A percentile compares a stretch with the other conserved stretches of the same genome.
phyloP scores from a whole-genome alignment of 2,329 filamentous ascomycete genomes.

The Pseudogymnoascus sp. region DNA sequence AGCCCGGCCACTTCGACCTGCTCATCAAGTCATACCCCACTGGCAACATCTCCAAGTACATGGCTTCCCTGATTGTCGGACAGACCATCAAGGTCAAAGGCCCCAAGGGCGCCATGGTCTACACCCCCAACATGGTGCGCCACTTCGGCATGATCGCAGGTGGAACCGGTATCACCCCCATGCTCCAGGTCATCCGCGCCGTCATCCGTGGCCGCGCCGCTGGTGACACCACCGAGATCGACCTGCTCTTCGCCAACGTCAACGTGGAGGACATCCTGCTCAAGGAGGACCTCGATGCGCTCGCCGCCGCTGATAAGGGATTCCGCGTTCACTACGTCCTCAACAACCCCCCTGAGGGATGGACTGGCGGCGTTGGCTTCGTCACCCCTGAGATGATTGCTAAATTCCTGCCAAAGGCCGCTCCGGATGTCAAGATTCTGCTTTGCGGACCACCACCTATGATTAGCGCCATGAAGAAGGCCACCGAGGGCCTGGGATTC shows the following conservation, averaged over 20 bases:
- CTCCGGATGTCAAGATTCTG: slow-evolving; percentile 83
- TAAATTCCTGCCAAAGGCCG: slow-evolving; percentile 75
- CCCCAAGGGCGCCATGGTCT: slow-evolving; percentile 96
- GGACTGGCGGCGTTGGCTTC: slow-evolving; percentile 89
- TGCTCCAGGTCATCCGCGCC: slow-evolving; percentile 92
- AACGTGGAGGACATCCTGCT: slow-evolving; percentile 87
- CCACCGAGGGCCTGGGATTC: slow-evolving; percentile 79
- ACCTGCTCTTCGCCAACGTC: slow-evolving; percentile 96
- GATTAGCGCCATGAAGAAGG: slow-evolving; percentile 95
- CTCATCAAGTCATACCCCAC: slow-evolving; percentile 97
- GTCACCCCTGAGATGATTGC: slow-evolving; percentile 95
- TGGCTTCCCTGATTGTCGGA: slow-evolving; percentile 74
- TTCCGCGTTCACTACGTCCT: slow-evolving; percentile 92
- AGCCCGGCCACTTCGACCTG: slow-evolving; percentile 88
- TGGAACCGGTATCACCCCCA: slow-evolving; percentile 95
- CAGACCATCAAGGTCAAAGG: slow-evolving; percentile 85
- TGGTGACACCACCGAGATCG: slow-evolving; percentile 80
- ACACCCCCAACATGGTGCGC: slow-evolving; percentile 92
- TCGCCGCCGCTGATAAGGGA: slow-evolving; percentile 67
- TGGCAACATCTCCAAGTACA: slow-evolving; percentile 92
- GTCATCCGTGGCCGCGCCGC: slow-evolving; percentile 72
- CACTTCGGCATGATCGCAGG: slow-evolving; percentile 98
- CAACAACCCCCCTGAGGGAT: slow-evolving; percentile 87
- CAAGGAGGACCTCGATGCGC: slow-evolving; percentile 78
- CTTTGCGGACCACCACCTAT: slow-evolving; percentile 95